Evolutionary conservation across 2,329 filamentous ascomycete genomes (phyloP).

Genomic region (Diaporthe humulicola): DNA sequence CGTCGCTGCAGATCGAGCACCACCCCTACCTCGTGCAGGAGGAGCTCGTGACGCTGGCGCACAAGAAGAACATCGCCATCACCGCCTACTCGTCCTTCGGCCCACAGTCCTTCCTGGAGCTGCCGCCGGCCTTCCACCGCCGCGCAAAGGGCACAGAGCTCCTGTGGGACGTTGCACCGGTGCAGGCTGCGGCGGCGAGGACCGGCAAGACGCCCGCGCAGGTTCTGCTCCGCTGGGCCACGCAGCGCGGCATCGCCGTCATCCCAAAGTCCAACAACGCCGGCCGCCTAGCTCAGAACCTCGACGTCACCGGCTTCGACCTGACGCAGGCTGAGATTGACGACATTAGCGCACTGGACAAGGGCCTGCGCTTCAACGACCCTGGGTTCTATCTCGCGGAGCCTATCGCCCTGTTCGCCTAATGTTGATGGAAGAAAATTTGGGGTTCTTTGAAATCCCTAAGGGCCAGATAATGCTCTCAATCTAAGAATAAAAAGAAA

Average conservation of each 20-base stretch:
- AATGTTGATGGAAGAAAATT: neutral
- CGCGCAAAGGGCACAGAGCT: neutral
- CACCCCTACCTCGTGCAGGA: constrained; percentile 5
- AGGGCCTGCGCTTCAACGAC: constrained; percentile 1
- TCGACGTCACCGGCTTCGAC: neutral
- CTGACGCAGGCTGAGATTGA: constrained; percentile 1
- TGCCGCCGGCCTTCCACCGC: neutral
- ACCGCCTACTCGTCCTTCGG: neutral
- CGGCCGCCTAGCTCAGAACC: neutral
- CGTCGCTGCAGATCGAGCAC: constrained; percentile 14
- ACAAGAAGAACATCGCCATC: constrained; percentile 1
- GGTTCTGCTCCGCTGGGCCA: constrained; percentile 2
- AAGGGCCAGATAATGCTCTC: neutral
- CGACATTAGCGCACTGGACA: neutral
- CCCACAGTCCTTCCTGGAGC: constrained; percentile 9
- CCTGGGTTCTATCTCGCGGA: neutral
- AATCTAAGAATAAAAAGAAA: neutral
- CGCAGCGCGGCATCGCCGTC: neutral
- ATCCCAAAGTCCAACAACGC: constrained; percentile 4
- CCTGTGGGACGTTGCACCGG: neutral
- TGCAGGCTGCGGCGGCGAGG: constrained; percentile 1
- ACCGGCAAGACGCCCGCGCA: neutral
- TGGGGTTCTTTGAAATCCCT: neutral
- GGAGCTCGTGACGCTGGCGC: neutral
- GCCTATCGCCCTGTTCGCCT: neutral